phyloP scores from a whole-genome alignment of 192 early-diverging fungal species.

The Helicostylum pulchrum region DNA sequence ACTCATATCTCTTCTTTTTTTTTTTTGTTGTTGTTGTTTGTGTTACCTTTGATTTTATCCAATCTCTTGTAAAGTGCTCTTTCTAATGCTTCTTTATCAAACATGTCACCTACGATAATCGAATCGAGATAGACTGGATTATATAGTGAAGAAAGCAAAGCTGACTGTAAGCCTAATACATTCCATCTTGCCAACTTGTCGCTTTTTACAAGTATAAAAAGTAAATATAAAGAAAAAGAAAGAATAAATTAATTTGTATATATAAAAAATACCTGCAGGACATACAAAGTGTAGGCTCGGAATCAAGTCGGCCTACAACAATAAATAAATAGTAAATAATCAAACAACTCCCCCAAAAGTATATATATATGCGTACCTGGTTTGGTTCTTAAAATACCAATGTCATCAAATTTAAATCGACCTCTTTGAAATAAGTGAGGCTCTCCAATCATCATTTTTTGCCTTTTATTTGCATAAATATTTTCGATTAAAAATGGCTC shows the following conservation, averaged over 20 bases:
- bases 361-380: conserved; percentile 40
- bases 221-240: background rate
- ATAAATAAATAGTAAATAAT: background rate
- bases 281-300: conserved; percentile 71
- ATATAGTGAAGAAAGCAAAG: conserved; percentile 59
- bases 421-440: conserved; percentile 51
- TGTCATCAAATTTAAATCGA: conserved; percentile 49
- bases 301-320: conserved; percentile 55
- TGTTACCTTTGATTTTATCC: conserved; percentile 23
- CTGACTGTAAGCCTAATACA: conserved; percentile 73
- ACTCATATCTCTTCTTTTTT: background rate
- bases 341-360: background rate
- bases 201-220: conserved; percentile 37
- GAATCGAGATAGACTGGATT: conserved; percentile 66
- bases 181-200: conserved; percentile 94
- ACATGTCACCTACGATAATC: conserved; percentile 69
- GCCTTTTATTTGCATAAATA: conserved; percentile 24
- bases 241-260: background rate
- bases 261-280: conserved; percentile 57
- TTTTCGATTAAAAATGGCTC: conserved; percentile 15
- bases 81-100: conserved; percentile 53
- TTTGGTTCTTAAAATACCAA: conserved; percentile 73
- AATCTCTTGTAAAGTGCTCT: conserved; percentile 65
- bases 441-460: conserved; percentile 3
- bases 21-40: background rate